Base-by-base conservation (phyloP, 768 basidiomycete genomes). In the Trametes sanguinea region DNA sequence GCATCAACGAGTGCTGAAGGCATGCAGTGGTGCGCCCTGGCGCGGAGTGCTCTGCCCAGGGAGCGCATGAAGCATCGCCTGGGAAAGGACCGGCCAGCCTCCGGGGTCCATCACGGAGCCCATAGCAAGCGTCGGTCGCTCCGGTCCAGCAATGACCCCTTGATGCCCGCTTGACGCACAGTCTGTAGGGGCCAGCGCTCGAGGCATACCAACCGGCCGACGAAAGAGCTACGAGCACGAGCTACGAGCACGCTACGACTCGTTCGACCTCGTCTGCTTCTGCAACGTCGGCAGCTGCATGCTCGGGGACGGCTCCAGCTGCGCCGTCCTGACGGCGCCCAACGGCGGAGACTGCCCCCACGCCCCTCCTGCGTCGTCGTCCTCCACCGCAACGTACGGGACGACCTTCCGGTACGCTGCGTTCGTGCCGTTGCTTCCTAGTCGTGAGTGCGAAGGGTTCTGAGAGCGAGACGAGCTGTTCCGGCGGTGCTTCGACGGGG, bases 291-390 rank as follows among this genome's bases (percentile, higher is more conserved):
- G 72, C 14, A 73, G 61, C 51, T 69, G 68, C 72, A 73, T 73
- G 44, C 48, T 68, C 0, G 71, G 69, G 3, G 70, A 73, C 14
- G 72, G 72, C 64, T 72, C 68, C 37, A 69, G 50, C 63, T 73
- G 72, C 52, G 71, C 64, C 16, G 72, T 73, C 16, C 71, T 50
- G n/a, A 73, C 62, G 7, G 30, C 13, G 14, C 44, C 37, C n/a
- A 54, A 11, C 14, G 17, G 17, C 43, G 44, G 62, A 8, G 54
- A 40, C 32, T n/a, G 50, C 62, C 11, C 35, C 35, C 35, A 37
- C 35, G 17, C 14, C 48, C 48, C 35, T 44, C 62, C 48, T 11
- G 14, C 35, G 37, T 27, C 54, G 27, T 40, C 54, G 11, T 40
- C 51, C n/a, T 48, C 60, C 16, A 11, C 27, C 27, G 17, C 60